A percentile compares a stretch with the other conserved stretches of the same genome.
Conservation (phyloP, 495 filamentous ascomycete species). For the Talaromyces proteolyticus region DNA sequence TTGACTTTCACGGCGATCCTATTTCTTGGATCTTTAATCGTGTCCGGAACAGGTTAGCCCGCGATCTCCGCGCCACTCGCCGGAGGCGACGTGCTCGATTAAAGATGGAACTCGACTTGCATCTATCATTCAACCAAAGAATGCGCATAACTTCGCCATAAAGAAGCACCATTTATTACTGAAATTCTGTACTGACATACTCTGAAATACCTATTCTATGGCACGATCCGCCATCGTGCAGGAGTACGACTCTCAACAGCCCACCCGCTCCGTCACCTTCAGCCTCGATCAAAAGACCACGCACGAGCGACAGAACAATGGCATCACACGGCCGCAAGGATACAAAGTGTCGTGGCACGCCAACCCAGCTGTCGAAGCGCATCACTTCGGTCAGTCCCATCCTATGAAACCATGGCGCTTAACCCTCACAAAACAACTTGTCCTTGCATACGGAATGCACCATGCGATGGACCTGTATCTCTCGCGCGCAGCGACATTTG, state of each 20-base stretch:
- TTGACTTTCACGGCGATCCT: too few relatives aligned
- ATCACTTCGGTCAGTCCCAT: slow-evolving; percentile 92
- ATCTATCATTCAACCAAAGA: too few relatives aligned
- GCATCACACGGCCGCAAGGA: slow-evolving; percentile 71
- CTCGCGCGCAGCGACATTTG: slow-evolving; percentile 72
- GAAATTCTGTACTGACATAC: too few relatives aligned
- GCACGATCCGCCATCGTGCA: slow-evolving; percentile 56
- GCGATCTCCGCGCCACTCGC: too few relatives aligned
- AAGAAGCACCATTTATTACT: too few relatives aligned
- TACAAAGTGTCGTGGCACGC: slow-evolving; percentile 96
- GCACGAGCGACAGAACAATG: slow-evolving; percentile 61
- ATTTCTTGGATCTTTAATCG: too few relatives aligned
- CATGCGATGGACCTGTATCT: slow-evolving; percentile 91
- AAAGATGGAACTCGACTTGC: too few relatives aligned
- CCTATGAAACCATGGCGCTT: slow-evolving; percentile 99
- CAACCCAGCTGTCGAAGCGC: slow-evolving; percentile 89
- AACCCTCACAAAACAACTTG: slow-evolving; percentile 88
- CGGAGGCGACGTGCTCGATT: too few relatives aligned
- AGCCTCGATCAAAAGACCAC: slow-evolving; percentile 59
- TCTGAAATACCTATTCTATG: slow-evolving; percentile 24
- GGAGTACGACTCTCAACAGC: slow-evolving; percentile 55
- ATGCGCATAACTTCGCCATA: too few relatives aligned
- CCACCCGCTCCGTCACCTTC: slow-evolving; percentile 50
- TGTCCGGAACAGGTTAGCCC: too few relatives aligned
- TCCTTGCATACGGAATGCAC: slow-evolving; percentile 91